A percentile compares a stretch with the other conserved stretches of the same genome.
These are phyloP conservation scores for Boletus tomentosulus DNA, from an alignment of 768 basidiomycete genomes.

Conservation along the genomic window DNA sequence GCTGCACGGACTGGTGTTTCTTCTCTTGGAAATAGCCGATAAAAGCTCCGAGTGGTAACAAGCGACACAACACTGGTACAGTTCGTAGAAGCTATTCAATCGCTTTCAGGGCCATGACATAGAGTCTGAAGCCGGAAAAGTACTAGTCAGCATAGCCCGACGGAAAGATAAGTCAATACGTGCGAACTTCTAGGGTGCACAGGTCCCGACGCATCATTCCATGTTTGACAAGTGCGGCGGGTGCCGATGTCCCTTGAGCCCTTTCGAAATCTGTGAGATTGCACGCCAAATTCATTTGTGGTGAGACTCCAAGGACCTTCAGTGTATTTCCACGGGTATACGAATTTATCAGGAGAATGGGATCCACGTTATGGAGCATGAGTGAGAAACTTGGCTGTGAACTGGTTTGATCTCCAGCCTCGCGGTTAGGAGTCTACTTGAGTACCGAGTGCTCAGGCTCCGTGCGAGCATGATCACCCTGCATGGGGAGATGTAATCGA, in stretches of 20 bases:
- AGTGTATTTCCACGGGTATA: neutral
- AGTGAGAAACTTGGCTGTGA: neutral
- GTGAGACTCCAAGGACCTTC: neutral
- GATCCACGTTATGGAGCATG: neutral
- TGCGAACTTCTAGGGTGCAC: neutral
- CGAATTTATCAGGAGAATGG: neutral
- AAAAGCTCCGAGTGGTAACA: too few species aligned
- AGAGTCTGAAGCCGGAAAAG: neutral
- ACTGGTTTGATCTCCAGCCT: neutral
- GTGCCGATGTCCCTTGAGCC: neutral
- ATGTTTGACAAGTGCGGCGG: neutral
- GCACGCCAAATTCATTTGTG: neutral
- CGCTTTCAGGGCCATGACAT: neutral
- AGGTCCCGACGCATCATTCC: neutral
- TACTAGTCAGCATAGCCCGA: neutral
- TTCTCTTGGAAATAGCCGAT: too few species aligned
- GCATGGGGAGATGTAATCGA: neutral
- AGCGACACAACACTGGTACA: too few species aligned
- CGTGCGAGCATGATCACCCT: neutral
- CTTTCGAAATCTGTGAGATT: neutral
- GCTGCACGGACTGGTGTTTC: too few species aligned
- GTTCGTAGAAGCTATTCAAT: neutral
- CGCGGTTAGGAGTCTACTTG: neutral
- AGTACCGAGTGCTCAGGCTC: neutral
- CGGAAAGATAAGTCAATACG: neutral